Base-by-base conservation (phyloP, 305 asterid species). In the Fraxinus albicans region DNA sequence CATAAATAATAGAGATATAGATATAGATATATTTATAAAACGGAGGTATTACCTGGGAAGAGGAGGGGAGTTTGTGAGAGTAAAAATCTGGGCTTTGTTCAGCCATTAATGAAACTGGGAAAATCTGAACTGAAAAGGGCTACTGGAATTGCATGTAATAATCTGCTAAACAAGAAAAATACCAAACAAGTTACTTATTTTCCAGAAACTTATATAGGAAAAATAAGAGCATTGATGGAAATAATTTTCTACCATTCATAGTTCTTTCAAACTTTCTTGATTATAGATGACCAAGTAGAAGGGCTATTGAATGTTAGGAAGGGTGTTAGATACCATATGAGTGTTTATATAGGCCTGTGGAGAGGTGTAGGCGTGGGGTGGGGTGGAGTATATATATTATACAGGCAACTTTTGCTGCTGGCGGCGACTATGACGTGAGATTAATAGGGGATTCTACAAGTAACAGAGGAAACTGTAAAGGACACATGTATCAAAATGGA, bases 31-130 rank as follows among this genome's bases (percentile, higher is more conserved):
- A 23, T 25, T 19, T 19, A 65, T 9, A 8, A 65, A 76, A 76
- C 31, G 29, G 35, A 81, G n/a, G 9, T 27, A 3, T 38, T 87
- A 94, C 98, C 96, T 94, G 96, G 78, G 90, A 84, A 15, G 89
- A 77, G n/a, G 97, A 82, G 35, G 96, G 96, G 13, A 81, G 36
- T 79, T 85, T 92, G 84, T 89, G 94, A 50, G 94, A 90, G 83
- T 80, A 83, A 78, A 89, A 88, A 15, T 88, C 93, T 6, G 85
- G 82, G 76, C 87, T 81, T 73, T 84, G 89, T 75, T 91, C 95
- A 35, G 88, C 93, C 97, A 93, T 94, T 80, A 80, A 44, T 82
- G 89, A 50, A 73, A 53, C 27, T 74, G 65, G 80, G 84, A 80
- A 76, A 58, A 81, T 53, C 60, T 40, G 9, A 44, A n/a, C 31